Percentiles rank a stretch among this genome's conserved stretches.
These are phyloP conservation scores for Verticillium klebahnii DNA, from an alignment of 2,329 filamentous ascomycete species.

Conservation along the genomic window DNA sequence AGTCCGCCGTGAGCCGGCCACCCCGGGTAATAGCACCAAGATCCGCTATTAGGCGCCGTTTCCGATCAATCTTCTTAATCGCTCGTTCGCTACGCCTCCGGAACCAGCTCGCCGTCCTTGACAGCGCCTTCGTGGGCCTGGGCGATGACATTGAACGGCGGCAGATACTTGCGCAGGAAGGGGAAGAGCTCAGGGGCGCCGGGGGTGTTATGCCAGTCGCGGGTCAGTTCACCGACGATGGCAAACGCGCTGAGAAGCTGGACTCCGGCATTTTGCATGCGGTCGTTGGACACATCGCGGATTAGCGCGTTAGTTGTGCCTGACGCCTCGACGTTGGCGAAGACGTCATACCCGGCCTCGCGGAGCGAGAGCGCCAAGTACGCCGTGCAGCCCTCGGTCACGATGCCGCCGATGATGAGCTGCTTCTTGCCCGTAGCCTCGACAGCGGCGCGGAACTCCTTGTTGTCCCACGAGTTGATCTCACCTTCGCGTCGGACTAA, in stretches of 20 bases:
- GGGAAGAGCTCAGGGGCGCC: too few species aligned
- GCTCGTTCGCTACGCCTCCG: too few species aligned
- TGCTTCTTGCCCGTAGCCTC: slow-evolving; percentile 53
- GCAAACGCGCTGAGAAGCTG: slow-evolving; percentile 44
- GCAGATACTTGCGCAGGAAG: too few species aligned
- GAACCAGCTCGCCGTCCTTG: too few species aligned
- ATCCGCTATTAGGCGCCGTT: too few species aligned
- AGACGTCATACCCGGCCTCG: slow-evolving; percentile 56
- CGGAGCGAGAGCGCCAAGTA: slow-evolving; percentile 57
- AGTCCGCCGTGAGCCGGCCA: too few species aligned
- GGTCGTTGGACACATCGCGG: slow-evolving; percentile 47
- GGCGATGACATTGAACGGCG: too few species aligned
- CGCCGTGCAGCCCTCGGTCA: slow-evolving; percentile 58
- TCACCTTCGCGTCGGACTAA: slow-evolving; percentile 55
- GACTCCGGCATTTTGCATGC: slow-evolving; percentile 54
- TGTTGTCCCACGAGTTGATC: slow-evolving; percentile 60
- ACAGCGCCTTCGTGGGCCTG: too few species aligned
- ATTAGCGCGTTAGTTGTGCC: slow-evolving; percentile 49
- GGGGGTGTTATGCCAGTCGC: slow-evolving; percentile 42
- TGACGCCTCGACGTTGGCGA: slow-evolving; percentile 53
- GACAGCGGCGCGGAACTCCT: slow-evolving; percentile 51
- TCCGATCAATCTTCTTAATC: too few species aligned
- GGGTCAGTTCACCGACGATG: slow-evolving; percentile 51
- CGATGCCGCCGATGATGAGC: slow-evolving; percentile 56
- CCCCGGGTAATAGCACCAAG: too few species aligned